phyloP scores from a whole-genome alignment of 768 basidiomycete species.

The Suillus decipiens region DNA sequence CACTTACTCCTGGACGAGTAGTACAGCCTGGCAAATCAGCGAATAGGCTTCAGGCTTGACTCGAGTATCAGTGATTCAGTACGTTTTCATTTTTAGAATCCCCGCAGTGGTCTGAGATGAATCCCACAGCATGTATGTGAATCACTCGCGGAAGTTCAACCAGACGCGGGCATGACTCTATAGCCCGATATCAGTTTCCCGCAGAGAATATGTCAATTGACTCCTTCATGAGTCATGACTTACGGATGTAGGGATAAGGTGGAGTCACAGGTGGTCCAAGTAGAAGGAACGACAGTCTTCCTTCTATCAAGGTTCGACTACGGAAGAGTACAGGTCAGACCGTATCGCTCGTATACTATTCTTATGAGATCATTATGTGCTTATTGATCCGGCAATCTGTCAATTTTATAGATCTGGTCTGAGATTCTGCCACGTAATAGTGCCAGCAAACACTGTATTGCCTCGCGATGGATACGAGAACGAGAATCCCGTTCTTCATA shows the following conservation, averaged over 20 bases:
- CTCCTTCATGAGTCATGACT: background rate
- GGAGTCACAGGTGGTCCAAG: background rate
- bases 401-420: background rate
- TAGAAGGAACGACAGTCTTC: background rate
- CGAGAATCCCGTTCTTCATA: background rate
- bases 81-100: background rate
- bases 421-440: background rate
- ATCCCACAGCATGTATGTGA: background rate
- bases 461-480: background rate
- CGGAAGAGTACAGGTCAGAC: background rate
- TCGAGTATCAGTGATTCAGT: background rate
- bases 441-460: background rate
- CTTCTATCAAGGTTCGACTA: background rate
- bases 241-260: background rate
- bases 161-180: background rate
- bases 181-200: background rate
- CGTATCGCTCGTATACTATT: background rate
- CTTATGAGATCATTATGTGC: background rate
- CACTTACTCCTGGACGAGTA: background rate
- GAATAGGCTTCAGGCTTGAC: background rate
- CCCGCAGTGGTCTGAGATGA: background rate
- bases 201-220: background rate
- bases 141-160: constrained; percentile 1
- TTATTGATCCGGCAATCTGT: background rate
- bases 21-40: background rate